These are phyloP conservation scores for Ciborinia camelliae DNA, from an alignment of 2,329 filamentous ascomycete genomes.

Conservation along the genomic window DNA sequence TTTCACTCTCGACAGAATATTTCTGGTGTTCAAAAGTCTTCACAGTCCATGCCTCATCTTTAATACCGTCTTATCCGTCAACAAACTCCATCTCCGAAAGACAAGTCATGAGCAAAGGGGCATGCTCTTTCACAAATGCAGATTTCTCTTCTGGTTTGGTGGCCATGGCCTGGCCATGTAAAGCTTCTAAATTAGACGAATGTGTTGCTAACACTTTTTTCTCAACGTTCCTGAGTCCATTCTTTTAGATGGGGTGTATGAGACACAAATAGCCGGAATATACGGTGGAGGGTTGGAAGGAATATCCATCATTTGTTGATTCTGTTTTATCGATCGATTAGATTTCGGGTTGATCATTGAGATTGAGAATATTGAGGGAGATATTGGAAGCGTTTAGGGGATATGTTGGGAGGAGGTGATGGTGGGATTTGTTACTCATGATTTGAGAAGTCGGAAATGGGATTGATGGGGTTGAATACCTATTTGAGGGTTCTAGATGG, in stretches of 20 bases:
- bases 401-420: not conserved
- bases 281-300: not conserved
- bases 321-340: not conserved
- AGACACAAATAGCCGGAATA: not conserved
- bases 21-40: not conserved
- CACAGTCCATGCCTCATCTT: not conserved
- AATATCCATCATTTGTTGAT: not conserved
- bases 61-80: not conserved
- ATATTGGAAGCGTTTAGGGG: not conserved
- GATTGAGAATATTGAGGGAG: not conserved
- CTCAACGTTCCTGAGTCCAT: not conserved
- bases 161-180: not conserved
- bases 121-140: not conserved
- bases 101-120: not conserved
- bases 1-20: not conserved
- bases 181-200: not conserved
- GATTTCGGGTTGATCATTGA: not conserved
- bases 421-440: not conserved
- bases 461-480: not conserved
- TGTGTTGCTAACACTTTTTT: not conserved
- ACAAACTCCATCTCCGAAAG: not conserved
- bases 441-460: not conserved
- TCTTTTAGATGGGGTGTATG: not conserved
- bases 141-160: not conserved
- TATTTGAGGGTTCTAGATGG: no score